phyloP scores from a whole-genome alignment of 345 rosid species.

The Clarkia xantiana region DNA sequence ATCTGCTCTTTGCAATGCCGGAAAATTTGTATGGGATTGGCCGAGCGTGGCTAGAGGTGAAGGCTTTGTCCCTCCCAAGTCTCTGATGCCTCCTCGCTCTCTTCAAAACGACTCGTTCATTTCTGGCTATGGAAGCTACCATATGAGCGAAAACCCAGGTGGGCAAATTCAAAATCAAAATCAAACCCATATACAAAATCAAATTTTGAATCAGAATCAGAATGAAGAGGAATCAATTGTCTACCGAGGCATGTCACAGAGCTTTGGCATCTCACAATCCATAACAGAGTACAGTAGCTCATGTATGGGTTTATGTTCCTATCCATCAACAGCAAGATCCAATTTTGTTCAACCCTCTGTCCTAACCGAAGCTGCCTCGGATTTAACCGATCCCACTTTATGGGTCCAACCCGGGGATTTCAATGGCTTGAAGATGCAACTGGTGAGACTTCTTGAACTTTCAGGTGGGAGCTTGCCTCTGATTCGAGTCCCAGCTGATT shows the following conservation, averaged over 20 bases:
- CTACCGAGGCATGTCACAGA: conserved; percentile 46
- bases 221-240: conserved; percentile 70
- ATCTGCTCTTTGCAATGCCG: conserved; percentile 77
- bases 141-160: conserved; percentile 28
- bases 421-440: conserved; percentile 60
- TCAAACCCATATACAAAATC: too few species aligned
- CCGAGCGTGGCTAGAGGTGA: conserved; percentile 87
- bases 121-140: conserved; percentile 41
- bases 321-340: conserved; percentile 27
- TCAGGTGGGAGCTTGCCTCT: conserved; percentile 78
- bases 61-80: conserved; percentile 60
- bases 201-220: not conserved
- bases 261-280: conserved; percentile 45
- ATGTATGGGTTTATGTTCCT: conserved; percentile 22
- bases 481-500: conserved; percentile 56
- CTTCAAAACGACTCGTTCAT: conserved; percentile 16
- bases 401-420: conserved; percentile 94
- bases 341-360: conserved; percentile 41
- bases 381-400: conserved; percentile 45
- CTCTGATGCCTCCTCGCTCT: conserved; percentile 27
- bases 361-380: conserved; percentile 35
- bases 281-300: conserved; percentile 31
- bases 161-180: conserved; percentile 2
- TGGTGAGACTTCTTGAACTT: conserved; percentile 71
- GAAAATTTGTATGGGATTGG: conserved; percentile 98